These are phyloP conservation scores for Synchytrium microbalum DNA, from an alignment of 371 early-diverging fungal species.

Conservation along the genomic window DNA sequence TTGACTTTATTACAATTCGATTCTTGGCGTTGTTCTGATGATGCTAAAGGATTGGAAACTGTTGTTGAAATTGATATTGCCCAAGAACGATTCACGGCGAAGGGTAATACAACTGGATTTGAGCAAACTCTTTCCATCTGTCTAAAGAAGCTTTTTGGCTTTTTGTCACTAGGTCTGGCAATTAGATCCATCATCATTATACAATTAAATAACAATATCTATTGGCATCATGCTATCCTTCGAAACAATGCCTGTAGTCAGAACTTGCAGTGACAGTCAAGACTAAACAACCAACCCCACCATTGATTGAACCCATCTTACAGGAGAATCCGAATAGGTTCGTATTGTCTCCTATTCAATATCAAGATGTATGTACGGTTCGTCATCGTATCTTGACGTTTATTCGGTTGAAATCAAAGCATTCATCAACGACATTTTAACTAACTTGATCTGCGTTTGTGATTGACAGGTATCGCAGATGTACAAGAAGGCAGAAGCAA, in stretches of 20 bases:
- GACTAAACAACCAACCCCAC: no score
- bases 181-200: conserved; percentile 9
- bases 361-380: conserved; percentile 64
- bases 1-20: conserved; percentile 86
- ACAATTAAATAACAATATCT: conserved; percentile 51
- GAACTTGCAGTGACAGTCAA: no score
- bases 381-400: not conserved
- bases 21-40: conserved; percentile 94
- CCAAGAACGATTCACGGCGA: conserved; percentile 62
- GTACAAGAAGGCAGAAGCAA: conserved; percentile 99
- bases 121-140: not conserved
- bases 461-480: conserved; percentile 89
- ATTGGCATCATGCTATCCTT: conserved; percentile 84
- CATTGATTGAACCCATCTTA: conserved; percentile 61
- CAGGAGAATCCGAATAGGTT: conserved; percentile 76
- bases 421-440: conserved; percentile 64
- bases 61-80: conserved; percentile 58
- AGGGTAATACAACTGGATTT: conserved; percentile 31
- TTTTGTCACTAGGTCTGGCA: no score
- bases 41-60: conserved; percentile 91
- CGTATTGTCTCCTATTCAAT: conserved; percentile 93
- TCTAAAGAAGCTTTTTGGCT: not conserved
- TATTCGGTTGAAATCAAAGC: conserved; percentile 86
- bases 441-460: no score
- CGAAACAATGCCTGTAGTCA: no score